Conservation (phyloP, 2,329 filamentous ascomycete species). For the Penicillium verrucosum region DNA sequence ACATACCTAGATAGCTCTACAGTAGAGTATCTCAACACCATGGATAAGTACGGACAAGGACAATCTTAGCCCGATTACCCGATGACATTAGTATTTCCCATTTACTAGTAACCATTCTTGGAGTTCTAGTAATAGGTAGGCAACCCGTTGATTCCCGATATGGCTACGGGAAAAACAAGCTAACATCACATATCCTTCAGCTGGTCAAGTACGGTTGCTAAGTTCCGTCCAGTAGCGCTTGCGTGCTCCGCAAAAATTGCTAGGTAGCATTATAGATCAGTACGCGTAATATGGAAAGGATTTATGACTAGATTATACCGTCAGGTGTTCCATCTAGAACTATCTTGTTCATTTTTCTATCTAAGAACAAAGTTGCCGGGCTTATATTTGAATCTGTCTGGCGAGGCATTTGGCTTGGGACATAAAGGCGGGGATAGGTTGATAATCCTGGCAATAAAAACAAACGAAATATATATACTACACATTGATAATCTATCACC, state of each 20-base stretch:
- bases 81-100: too few species aligned
- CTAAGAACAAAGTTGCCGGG: constrained; percentile 23
- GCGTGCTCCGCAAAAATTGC: neutral
- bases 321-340: constrained; percentile 25
- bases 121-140: too few species aligned
- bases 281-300: neutral
- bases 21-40: too few species aligned
- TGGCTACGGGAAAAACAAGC: too few species aligned
- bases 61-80: too few species aligned
- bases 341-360: constrained; percentile 27
- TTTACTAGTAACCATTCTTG: too few species aligned
- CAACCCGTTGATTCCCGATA: too few species aligned
- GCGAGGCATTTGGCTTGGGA: constrained; percentile 17
- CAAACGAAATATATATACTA: too few species aligned
- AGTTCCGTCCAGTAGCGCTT: neutral
- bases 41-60: too few species aligned
- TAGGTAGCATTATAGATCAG: neutral
- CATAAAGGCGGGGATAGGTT: constrained; percentile 25
- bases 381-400: constrained; percentile 23
- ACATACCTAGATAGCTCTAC: too few species aligned
- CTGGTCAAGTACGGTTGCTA: neutral
- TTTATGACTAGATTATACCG: constrained; percentile 11
- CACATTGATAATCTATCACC: too few species aligned
- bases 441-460: constrained; percentile 14
- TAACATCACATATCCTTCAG: neutral